Base-by-base conservation (phyloP, 176 grass and related monocot species). In the Calamus simplicifolius region DNA sequence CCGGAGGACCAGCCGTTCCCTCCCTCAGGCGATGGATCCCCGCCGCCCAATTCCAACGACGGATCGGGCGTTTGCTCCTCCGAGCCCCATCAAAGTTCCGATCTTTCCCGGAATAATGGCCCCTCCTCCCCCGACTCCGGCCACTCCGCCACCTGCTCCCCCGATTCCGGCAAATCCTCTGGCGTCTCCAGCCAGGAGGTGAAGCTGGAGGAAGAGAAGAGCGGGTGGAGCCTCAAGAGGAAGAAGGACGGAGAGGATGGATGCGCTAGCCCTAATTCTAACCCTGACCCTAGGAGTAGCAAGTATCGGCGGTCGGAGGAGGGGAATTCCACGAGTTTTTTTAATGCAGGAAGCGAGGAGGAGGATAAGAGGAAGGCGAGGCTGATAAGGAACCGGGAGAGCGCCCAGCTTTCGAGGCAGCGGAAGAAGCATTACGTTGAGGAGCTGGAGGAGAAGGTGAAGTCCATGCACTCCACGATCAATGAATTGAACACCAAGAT, bases 391-490 rank as follows among this genome's bases (percentile, higher is more conserved):
- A 98, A 98, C 61, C 81, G 88, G 1, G 94, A 93, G 77, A 92
- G 94, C 62, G 94, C 94, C 14, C 94, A 98, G 51, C 87, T 98
- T 3, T 98, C 94, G 1, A 69, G 94, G 63, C 94, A 92, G 72
- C 80, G 94, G 70, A 98, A 91, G 85, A 98, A 98, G 76, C 77
- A 79, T 2, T 85, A 93, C 62, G 79, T 92, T 3, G 94, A 91
- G 67, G 94, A 92, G 72, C 72, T 98, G 50, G 88, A 98, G 73
- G 84, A 92, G 16, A 98, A 98, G 75, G 87, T 98, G 49, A 88
- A 82, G 56, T 78, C 88, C 16, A 85, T 98, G 94, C 59, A 89
- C 59, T 89, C 88, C 3, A 78, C 83, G 17, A 98, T 98, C 57
- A 89, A 83, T 31, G 85, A 86, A 64, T 81, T 98, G 70, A 98